Conservation (phyloP, 805 yeast genomes). For the Hanseniaspora meyeri region DNA sequence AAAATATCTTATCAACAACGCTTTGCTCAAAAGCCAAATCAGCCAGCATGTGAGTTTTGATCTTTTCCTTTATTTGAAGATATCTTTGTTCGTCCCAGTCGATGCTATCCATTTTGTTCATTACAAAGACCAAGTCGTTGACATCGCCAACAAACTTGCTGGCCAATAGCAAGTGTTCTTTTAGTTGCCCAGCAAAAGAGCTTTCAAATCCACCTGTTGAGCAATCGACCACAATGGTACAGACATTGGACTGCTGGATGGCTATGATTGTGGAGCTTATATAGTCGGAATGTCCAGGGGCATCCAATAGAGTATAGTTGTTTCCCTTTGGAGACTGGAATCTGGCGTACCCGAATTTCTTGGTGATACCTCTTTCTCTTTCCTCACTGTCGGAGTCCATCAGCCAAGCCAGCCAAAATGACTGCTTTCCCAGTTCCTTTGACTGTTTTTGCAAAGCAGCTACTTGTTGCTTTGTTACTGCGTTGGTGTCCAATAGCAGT, state of each 20-base stretch:
- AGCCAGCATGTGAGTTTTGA: slow-evolving; percentile 46
- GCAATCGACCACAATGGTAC: slow-evolving; percentile 88
- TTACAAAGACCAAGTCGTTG: slow-evolving; percentile 86
- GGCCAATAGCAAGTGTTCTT: slow-evolving; percentile 92
- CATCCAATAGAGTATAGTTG: slow-evolving; percentile 92
- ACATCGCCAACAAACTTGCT: slow-evolving; percentile 5
- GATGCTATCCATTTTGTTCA: slow-evolving; percentile 96
- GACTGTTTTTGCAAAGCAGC: slow-evolving; percentile 96
- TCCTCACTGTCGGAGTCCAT: slow-evolving; percentile 98
- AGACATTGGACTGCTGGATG: slow-evolving; percentile 98
- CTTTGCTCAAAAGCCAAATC: slow-evolving; percentile 50
- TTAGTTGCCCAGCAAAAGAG: slow-evolving; percentile 97
- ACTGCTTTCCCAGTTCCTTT: slow-evolving; percentile 95
- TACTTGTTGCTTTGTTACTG: slow-evolving; percentile 92
- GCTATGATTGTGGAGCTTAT: slow-evolving; percentile 98
- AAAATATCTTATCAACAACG: slow-evolving; percentile 57
- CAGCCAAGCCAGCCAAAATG: slow-evolving; percentile 98
- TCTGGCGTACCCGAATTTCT: slow-evolving; percentile 93
- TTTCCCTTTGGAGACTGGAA: slow-evolving; percentile 82
- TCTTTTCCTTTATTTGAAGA: slow-evolving; percentile 75
- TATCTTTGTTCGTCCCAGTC: slow-evolving; percentile 86
- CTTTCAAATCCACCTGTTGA: slow-evolving; percentile 98
- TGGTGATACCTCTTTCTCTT: slow-evolving; percentile 96
- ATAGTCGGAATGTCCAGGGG: slow-evolving; percentile 98
- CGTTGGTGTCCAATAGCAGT: slow-evolving; percentile 78